Evolutionary conservation across 202 grass and related monocot species (phyloP).

Genomic region (Hordeum pubiflorum): DNA sequence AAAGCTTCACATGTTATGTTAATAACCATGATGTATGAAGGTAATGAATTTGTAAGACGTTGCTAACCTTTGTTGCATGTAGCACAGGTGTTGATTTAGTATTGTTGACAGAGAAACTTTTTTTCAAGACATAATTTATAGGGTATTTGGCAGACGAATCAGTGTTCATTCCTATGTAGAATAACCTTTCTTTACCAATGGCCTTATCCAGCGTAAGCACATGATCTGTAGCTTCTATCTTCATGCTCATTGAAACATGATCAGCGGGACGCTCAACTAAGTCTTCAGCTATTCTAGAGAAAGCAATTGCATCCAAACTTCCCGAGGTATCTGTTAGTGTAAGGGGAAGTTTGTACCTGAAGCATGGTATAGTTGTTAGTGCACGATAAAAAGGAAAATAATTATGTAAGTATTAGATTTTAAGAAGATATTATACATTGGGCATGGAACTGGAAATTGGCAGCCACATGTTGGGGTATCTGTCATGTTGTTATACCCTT

Average conservation of each 20-base stretch:
- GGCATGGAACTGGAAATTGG: neutral
- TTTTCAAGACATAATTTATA: neutral
- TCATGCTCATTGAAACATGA: neutral
- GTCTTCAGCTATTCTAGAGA: neutral
- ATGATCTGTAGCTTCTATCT: neutral
- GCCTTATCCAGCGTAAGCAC: neutral
- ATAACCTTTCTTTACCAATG: neutral
- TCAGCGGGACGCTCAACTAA: neutral
- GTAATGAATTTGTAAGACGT: too few species aligned
- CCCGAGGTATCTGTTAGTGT: neutral
- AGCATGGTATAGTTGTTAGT: neutral
- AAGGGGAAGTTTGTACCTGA: neutral
- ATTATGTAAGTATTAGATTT: neutral
- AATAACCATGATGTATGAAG: too few species aligned
- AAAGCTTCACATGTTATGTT: too few species aligned
- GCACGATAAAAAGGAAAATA: neutral
- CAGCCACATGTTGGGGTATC: neutral
- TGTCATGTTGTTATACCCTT: neutral
- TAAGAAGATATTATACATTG: neutral
- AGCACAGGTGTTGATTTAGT: neutral
- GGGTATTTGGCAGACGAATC: neutral
- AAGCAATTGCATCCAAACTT: neutral
- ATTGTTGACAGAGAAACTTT: neutral
- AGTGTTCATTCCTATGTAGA: neutral
- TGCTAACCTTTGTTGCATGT: too few species aligned